Base-by-base conservation (phyloP, 2,329 filamentous ascomycete genomes). In the Aureobasidium sp. region DNA sequence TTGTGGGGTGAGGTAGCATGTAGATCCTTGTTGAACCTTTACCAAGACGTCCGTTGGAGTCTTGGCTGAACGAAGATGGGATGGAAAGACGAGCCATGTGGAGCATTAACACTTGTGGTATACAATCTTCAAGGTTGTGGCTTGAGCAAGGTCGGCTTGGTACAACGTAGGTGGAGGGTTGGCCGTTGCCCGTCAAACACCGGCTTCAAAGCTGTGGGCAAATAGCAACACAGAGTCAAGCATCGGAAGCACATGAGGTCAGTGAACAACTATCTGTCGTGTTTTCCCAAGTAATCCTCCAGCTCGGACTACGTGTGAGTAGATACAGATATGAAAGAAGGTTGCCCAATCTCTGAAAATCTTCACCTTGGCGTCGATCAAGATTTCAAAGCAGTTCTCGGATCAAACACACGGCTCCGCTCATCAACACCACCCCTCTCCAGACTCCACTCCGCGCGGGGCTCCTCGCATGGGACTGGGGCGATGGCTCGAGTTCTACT, bases 1-100 rank as follows among this genome's bases (percentile, higher is more conserved):
- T 24, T 49, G 29, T 34, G 45, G 32, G 45, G 45, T 22, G 4
- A 38, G 17, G 45, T 49, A 38, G 32, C 16, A 49, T 38, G 45
- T 49, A 34, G 22, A 49, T 29, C 45, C 45, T n/a, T 47, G 45
- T 19, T n/a, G 19, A 34, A 6, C 27, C 27, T 7, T 35, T 6
- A 14, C 7, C 22, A 21, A 49, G 32, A 11, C n/a, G 10, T 25
- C 10, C 12, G 6, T 11, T 5, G 2, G 11, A 6, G 1, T 21
- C 45, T 49, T 38, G 32, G 22, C 32, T 25, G 6, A 6, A n/a
- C 7, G 30, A 11, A 19, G 35, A 19, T 27, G 34, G 45, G 14
- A 38, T 11, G 4, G 12, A 7, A 16, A 49, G 22, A 21, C 34
- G 45, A 27, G 34, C 32, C 32, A 49, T 37, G 45, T 49, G 45